Evolutionary conservation across 176 grass and related monocot genomes (phyloP).

Genomic region (Saccharum officinarum): DNA sequence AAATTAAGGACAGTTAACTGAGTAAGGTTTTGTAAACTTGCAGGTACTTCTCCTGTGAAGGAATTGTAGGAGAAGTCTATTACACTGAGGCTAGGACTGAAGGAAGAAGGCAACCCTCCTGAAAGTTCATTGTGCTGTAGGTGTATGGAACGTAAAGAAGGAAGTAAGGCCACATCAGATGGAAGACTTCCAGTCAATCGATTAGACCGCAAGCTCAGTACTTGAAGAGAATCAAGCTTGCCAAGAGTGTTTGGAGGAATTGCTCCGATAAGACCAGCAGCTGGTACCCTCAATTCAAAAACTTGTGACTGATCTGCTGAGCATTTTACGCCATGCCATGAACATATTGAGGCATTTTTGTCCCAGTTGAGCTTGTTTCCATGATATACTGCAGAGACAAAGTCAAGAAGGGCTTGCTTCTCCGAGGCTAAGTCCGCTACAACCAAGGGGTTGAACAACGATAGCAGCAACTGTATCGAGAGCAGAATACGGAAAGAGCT

Average conservation of each 20-base stretch:
- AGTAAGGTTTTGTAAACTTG: constrained; percentile 64
- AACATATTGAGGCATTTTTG: constrained; percentile 61
- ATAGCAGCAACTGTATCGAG: constrained; percentile 40
- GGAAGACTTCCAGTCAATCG: constrained; percentile 65
- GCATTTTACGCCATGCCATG: constrained; percentile 89
- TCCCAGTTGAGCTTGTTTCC: constrained; percentile 74
- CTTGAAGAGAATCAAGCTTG: constrained; percentile 67
- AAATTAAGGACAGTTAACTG: constrained; percentile 62
- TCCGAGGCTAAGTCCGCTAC: constrained; percentile 62
- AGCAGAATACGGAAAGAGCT: constrained; percentile 28
- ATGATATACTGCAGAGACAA: constrained; percentile 48
- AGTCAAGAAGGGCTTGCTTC: constrained; percentile 75
- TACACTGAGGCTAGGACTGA: constrained; percentile 48
- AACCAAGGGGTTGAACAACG: constrained; percentile 38
- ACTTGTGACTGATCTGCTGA: constrained; percentile 57
- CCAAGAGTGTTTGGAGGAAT: constrained; percentile 78
- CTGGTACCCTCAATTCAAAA: constrained; percentile 73
- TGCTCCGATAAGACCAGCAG: constrained; percentile 62
- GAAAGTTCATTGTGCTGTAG: constrained; percentile 90
- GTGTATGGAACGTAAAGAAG: constrained; percentile 68
- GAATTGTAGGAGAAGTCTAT: constrained; percentile 92
- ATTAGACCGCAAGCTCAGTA: constrained; percentile 92
- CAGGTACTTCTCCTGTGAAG: constrained; percentile 60
- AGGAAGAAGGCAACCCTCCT: constrained; percentile 55
- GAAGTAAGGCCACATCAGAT: constrained; percentile 66